Evolutionary conservation across 2,329 filamentous ascomycete genomes (phyloP), one percentile per base, ranked within the genome.

Genomic region (Colletotrichum sp.): DNA sequence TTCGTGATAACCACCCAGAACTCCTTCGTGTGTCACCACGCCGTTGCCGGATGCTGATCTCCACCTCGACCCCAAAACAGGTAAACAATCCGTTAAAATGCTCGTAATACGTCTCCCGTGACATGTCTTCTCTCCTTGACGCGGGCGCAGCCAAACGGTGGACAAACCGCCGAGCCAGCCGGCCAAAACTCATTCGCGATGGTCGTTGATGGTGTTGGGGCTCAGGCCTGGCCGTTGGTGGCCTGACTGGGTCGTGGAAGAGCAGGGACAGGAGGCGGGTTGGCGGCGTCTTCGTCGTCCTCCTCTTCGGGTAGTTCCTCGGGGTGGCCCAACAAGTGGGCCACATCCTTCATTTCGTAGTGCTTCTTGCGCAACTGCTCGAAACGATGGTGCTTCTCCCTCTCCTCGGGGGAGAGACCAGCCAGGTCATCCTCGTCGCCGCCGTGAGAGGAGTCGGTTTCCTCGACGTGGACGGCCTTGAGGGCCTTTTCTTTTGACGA

Each of bases 291-390:
- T 6, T 84, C 83, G 4, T 92, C 91, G 3, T 91, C 90, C 16
- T 92, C 91, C 60, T 92, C 92, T 57, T 91, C 92, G 65, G 92
- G 91, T 63, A 94, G 80, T 5, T 91, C 88, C 81, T 94, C 93
- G 5, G 93, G 92, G 81, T 95, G 93, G 16, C 95, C 96, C 78
- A 99, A 91, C 69, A 99, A 86, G 81, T 93, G 92, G 81, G 97
- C 98, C 74, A 98, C 96, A 82, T 97, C 94, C 87, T 92, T 95
- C 97, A 99, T 99, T 89, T 99, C 97, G 86, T 99, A 99, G 86
- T 99, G 97, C 88, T 93, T 96, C 92, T 97, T 98, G 82, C 97
- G 92, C 88, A 95, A 90, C 86, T 95, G 90, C 87, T 98, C 96
- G 84, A 99, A 99, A 83, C 94, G 92, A 82, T 91, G 92, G 85